Percentiles rank a stretch among this genome's conserved stretches.
Conservation (phyloP, 345 rosid genomes). For the Nasturtium officinale region DNA sequence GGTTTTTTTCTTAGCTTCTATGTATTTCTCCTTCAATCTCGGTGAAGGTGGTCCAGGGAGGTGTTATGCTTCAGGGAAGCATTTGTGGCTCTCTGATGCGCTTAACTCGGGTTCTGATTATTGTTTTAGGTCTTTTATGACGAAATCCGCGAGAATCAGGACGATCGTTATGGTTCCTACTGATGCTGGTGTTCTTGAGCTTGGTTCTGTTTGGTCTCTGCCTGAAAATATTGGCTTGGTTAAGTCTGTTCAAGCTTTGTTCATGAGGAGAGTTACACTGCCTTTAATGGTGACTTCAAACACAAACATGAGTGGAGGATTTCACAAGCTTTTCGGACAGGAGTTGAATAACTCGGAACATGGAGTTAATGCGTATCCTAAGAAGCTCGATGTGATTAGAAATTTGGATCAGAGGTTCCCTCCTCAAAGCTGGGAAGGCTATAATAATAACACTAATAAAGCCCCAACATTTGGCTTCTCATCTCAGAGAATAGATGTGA, state of each 20-base stretch:
- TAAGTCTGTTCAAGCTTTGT: constrained; percentile 55
- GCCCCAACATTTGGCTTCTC: constrained; percentile 50
- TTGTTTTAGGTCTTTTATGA: constrained; percentile 83
- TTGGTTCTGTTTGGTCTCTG: constrained; percentile 84
- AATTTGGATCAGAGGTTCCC: constrained; percentile 62
- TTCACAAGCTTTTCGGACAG: constrained; percentile 79
- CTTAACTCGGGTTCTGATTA: constrained; percentile 58
- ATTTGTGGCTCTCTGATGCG: constrained; percentile 70
- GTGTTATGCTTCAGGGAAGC: constrained; percentile 77
- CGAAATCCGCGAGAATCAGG: constrained; percentile 77
- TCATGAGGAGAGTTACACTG: constrained; percentile 45
- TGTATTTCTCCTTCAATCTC: constrained; percentile 91
- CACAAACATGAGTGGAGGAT: constrained; percentile 39
- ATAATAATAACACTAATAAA: constrained; percentile 45
- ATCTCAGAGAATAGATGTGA: constrained; percentile 51
- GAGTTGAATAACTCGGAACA: constrained; percentile 54
- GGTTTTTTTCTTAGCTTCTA: constrained; percentile 90
- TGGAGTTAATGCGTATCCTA: constrained; percentile 50
- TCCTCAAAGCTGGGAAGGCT: constrained; percentile 54
- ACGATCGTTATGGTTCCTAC: constrained; percentile 85
- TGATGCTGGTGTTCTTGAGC: constrained; percentile 87
- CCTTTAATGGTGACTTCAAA: constrained; percentile 18
- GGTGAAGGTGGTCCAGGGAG: constrained; percentile 94
- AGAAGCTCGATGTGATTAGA: constrained; percentile 70
- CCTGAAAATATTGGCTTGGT: constrained; percentile 68